These are phyloP conservation scores for Rhynchospora breviuscula DNA, from an alignment of 176 grass and related monocot species.

Conservation along the genomic window DNA sequence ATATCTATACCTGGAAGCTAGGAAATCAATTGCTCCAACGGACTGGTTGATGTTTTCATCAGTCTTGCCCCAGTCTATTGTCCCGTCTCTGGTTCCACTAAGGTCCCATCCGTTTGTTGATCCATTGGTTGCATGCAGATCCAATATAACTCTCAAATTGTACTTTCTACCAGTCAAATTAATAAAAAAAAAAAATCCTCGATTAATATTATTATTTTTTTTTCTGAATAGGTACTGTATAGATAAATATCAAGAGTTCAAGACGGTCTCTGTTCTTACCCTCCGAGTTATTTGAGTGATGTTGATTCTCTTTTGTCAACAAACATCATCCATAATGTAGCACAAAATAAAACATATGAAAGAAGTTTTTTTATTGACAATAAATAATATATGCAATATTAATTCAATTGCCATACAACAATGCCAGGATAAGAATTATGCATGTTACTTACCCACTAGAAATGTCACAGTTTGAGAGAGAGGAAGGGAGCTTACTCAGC, in stretches of 20 bases:
- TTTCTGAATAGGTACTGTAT: neutral
- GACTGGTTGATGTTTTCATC: conserved; percentile 35
- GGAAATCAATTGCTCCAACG: conserved; percentile 30
- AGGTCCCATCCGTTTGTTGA: conserved; percentile 39
- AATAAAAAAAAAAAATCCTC: neutral
- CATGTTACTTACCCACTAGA: neutral
- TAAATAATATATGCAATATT: too few relatives aligned
- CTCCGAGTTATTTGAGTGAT: neutral
- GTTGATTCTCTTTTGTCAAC: neutral
- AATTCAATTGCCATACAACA: too few relatives aligned
- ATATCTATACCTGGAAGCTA: conserved; percentile 21
- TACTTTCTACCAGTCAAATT: conserved; percentile 31
- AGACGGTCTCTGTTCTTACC: neutral
- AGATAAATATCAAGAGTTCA: too few relatives aligned
- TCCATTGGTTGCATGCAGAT: conserved; percentile 44
- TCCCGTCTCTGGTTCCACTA: conserved; percentile 40
- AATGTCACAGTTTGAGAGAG: neutral
- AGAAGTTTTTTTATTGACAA: too few relatives aligned
- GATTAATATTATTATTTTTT: neutral
- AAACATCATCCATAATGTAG: too few relatives aligned
- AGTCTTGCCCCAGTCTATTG: conserved; percentile 34
- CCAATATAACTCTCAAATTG: conserved; percentile 43
- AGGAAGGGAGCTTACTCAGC: conserved; percentile 39
- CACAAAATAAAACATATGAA: too few relatives aligned
- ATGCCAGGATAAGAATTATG: too few relatives aligned